Conservation (phyloP, 73 alveolate species). For the Tetrahymena malaccensis region DNA sequence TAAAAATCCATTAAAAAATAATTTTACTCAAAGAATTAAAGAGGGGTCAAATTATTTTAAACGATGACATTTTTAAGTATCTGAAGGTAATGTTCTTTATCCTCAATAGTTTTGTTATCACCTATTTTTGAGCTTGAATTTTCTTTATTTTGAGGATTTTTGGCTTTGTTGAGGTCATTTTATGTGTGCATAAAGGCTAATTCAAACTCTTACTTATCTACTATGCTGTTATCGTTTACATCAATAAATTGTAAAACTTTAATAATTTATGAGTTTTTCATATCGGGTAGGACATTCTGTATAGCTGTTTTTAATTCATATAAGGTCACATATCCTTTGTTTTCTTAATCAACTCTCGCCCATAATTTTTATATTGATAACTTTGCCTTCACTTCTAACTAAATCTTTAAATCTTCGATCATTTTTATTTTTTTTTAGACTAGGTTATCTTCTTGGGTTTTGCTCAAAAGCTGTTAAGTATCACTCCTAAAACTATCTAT, state of each 20-base stretch:
- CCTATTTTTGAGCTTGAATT: not conserved
- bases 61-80: not conserved
- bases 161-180: not conserved
- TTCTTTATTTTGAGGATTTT: not conserved
- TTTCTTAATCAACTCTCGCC: not conserved
- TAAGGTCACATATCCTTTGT: not conserved
- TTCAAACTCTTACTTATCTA: not conserved
- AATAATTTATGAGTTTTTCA: not conserved
- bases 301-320: not conserved
- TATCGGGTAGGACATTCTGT: not conserved
- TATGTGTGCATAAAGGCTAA: not conserved
- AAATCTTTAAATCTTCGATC: not conserved
- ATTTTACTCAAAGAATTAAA: not conserved
- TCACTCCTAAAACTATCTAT: not conserved
- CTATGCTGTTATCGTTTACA: not conserved
- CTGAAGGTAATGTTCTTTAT: not conserved
- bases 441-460: not conserved
- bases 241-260: not conserved
- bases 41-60: not conserved
- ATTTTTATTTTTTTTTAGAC: not conserved
- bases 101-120: not conserved
- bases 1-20: not conserved
- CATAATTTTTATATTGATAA: not conserved
- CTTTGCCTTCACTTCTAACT: not conserved
- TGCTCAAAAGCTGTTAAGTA: not conserved